Base-by-base conservation (phyloP, 305 asterid species). In the Fraxinus paxiana region DNA sequence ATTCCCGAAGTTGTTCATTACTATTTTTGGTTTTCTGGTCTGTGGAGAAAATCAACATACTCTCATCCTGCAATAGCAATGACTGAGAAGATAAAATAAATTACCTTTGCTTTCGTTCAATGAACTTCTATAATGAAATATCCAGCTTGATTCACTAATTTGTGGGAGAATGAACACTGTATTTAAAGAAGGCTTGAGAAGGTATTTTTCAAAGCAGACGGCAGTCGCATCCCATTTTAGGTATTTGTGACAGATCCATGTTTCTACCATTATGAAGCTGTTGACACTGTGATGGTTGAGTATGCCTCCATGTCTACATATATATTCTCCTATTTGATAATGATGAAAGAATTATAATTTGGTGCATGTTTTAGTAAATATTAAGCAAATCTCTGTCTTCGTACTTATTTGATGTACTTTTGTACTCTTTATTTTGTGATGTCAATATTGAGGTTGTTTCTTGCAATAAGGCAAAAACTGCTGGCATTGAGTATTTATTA, bases 391-490 rank as follows among this genome's bases (percentile, higher is more conserved):
- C 37, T 13, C 73, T 59, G 31, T 48, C 70, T 41, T 78, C 61
- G 20, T 48, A 18, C 61, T 65, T 65, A 20, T 69, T 30, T 76
- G 26, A 22, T 18, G 15, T 17, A 63, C 37, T 20, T 33, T 79
- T 59, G 18, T 76, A 24, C 34, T 43, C 18, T 69, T 30, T 30
- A 69, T 69, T 8, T n/a, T 41, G 38, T 71, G 26, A 79, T 67
- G 82, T 41, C 63, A 31, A 69, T 17, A 69, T 59, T 59, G 12
- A n/a, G 10, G 81, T 70, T 70, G 43, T 82, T 78, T 69, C 54
- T 79, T 59, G 26, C 34, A 37, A 26, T 28, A n/a, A 67, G 8
- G 65, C 10, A 22, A 31, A 74, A 71, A 73, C 81, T 82, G 65
- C 79, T 77, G 35, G 18, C 65, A 78, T 84, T 46, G 41, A 74